Conservation (phyloP, 495 filamentous ascomycete genomes). For the Penicillium soppii region DNA sequence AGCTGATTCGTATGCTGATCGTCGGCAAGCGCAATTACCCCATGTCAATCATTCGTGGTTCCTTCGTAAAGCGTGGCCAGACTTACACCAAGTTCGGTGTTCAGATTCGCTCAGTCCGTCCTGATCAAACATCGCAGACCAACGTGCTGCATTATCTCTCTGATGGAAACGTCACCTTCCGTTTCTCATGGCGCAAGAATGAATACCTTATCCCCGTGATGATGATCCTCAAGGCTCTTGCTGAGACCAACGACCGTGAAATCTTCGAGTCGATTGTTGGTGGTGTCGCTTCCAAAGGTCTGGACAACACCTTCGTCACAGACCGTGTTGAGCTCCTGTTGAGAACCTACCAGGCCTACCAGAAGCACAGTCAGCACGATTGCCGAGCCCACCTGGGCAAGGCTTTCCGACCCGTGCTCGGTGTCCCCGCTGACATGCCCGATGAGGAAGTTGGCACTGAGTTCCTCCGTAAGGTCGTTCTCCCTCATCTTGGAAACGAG, state of each 20-base stretch:
- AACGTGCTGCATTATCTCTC: constrained; percentile 94
- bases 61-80: constrained; percentile 80
- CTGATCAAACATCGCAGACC: constrained; percentile 95
- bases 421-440: constrained; percentile 73
- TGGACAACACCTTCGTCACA: constrained; percentile 87
- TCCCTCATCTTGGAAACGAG: constrained; percentile 83
- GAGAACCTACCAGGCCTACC: constrained; percentile 88
- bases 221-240: constrained; percentile 94
- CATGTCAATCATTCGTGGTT: constrained; percentile 86
- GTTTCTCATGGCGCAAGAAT: constrained; percentile 97
- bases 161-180: constrained; percentile 93
- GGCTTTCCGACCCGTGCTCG: constrained; percentile 84
- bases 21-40: constrained; percentile 88
- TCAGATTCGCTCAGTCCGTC: constrained; percentile 85
- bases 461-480: constrained; percentile 83
- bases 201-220: constrained; percentile 91
- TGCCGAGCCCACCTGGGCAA: constrained; percentile 81
- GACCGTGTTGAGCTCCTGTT: constrained; percentile 91
- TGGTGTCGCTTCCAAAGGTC: constrained; percentile 65
- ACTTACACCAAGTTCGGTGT: constrained; percentile 87
- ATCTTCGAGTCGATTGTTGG: constrained; percentile 91
- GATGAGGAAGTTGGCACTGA: constrained; percentile 87
- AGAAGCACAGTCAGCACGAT: constrained; percentile 71
- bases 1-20: constrained; percentile 89
- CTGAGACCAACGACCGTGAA: constrained; percentile 94